Percentiles rank a stretch among this genome's conserved stretches.
phyloP scores from a whole-genome alignment of 495 filamentous ascomycete genomes.

The Neurospora discreta region DNA sequence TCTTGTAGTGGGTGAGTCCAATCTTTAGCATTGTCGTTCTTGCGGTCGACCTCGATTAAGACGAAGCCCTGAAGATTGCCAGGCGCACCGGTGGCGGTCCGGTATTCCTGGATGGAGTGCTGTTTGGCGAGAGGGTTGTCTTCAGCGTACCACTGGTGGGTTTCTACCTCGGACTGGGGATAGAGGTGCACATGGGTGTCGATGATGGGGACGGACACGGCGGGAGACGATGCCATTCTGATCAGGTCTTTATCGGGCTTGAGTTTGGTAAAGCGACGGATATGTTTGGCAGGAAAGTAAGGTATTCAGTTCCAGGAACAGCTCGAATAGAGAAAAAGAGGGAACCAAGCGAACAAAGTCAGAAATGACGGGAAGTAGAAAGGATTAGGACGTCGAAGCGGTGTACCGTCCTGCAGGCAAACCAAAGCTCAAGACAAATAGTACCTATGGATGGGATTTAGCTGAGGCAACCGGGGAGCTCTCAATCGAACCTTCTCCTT shows the following conservation, averaged over 20 bases:
- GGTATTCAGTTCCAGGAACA: not conserved
- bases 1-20: slow-evolving; percentile 54
- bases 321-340: not conserved
- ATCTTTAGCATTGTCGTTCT: slow-evolving; percentile 41
- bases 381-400: not conserved
- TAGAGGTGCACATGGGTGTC: slow-evolving; percentile 88
- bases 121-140: slow-evolving; percentile 46
- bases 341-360: not conserved
- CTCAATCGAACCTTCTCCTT: not conserved
- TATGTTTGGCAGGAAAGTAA: not conserved
- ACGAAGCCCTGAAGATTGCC: slow-evolving; percentile 53
- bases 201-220: slow-evolving; percentile 39
- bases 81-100: slow-evolving; percentile 19
- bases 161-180: slow-evolving; percentile 48
- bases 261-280: not conserved
- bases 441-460: not conserved
- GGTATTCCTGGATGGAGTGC: slow-evolving; percentile 53
- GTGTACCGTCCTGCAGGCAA: not conserved
- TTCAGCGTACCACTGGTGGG: slow-evolving; percentile 53
- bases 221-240: not conserved
- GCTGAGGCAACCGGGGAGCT: not conserved
- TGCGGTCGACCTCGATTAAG: slow-evolving; percentile 71
- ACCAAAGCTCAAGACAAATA: not conserved
- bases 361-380: not conserved
- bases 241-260: not conserved